A percentile compares a stretch with the other conserved stretches of the same genome.
These are phyloP conservation scores for Triticum aestivum DNA, from an alignment of 176 grass and related monocot genomes.

Conservation along the genomic window DNA sequence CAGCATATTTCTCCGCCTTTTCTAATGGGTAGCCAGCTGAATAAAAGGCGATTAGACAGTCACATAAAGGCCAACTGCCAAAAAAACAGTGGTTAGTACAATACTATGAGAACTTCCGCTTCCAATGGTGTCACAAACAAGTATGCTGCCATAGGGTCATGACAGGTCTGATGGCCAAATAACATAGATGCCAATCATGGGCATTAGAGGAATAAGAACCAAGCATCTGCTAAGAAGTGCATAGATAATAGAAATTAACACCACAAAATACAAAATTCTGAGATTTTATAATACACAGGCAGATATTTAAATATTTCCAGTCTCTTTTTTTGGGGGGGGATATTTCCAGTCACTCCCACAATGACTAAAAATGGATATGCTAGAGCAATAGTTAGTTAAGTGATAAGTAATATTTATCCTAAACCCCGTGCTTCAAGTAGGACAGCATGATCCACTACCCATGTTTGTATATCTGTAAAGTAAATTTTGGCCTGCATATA, in stretches of 20 bases:
- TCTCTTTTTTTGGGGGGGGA: too few relatives aligned
- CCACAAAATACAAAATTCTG: neutral
- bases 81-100: slow-evolving; percentile 20
- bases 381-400: slow-evolving; percentile 8
- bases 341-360: neutral
- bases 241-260: neutral
- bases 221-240: neutral
- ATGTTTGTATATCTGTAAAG: neutral
- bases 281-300: neutral
- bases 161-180: neutral
- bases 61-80: slow-evolving; percentile 90
- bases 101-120: neutral
- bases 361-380: neutral
- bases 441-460: neutral
- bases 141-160: neutral
- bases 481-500: slow-evolving; percentile 5
- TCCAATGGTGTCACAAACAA: neutral
- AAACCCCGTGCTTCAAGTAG: slow-evolving; percentile 24
- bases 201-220: slow-evolving; percentile 14
- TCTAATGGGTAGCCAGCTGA: slow-evolving; percentile 87
- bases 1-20: slow-evolving; percentile 80
- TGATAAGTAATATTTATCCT: neutral
- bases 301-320: slow-evolving; percentile 20
- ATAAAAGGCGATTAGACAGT: slow-evolving; percentile 93
- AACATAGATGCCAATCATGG: neutral